These are phyloP conservation scores for Diospyros kaki DNA, from an alignment of 148 eudicot genomes.

Conservation along the genomic window DNA sequence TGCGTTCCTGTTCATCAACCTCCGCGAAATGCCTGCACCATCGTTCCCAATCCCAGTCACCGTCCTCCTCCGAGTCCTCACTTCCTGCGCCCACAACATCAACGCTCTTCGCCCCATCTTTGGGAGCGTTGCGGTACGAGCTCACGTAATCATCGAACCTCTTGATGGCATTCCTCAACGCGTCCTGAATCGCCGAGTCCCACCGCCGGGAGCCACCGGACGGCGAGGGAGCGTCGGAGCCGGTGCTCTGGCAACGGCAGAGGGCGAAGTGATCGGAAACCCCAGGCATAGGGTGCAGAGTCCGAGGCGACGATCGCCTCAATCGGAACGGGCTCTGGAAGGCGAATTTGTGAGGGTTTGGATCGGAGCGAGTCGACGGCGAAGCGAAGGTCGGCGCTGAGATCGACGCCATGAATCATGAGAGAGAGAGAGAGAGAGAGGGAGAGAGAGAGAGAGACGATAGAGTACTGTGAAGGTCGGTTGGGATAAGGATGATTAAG, in stretches of 20 bases:
- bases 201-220: conserved; percentile 28
- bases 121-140: conserved; percentile 22
- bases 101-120: conserved; percentile 11
- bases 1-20: conserved; percentile 76
- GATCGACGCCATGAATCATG: conserved; percentile 52
- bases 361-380: conserved; percentile 37
- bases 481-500: too few species aligned
- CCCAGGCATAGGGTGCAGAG: conserved; percentile 16
- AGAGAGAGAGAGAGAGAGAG: not conserved
- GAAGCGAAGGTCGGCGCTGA: conserved; percentile 47
- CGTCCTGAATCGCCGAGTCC: conserved; percentile 40
- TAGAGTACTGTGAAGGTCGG: too few species aligned
- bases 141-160: conserved; percentile 44
- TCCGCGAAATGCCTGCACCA: conserved; percentile 76
- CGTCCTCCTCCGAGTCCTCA: conserved; percentile 31
- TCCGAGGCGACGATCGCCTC: conserved; percentile 18
- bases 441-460: not conserved
- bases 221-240: conserved; percentile 21
- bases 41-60: conserved; percentile 89
- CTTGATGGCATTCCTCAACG: conserved; percentile 36
- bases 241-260: conserved; percentile 38
- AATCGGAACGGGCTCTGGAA: conserved; percentile 24
- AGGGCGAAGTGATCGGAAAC: conserved; percentile 23
- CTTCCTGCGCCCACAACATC: conserved; percentile 6
- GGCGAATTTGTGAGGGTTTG: conserved; percentile 28